These are phyloP conservation scores for Boletus coccyginus DNA, from an alignment of 768 basidiomycete species.

Conservation along the genomic window DNA sequence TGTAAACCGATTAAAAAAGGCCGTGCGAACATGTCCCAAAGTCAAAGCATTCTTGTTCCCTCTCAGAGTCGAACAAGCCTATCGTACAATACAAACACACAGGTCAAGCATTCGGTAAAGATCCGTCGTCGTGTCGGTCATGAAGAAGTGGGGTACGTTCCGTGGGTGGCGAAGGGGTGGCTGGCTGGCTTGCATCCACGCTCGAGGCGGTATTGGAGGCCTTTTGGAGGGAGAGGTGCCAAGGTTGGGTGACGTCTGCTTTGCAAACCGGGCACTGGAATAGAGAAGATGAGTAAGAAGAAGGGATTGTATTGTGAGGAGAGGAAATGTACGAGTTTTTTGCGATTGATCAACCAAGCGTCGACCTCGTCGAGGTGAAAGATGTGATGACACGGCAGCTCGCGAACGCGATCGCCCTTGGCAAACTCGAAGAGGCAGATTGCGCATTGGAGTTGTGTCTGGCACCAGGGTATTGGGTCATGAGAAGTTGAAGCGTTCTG, in stretches of 20 bases:
- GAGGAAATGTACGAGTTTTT: conserved; percentile 73
- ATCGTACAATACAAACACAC: conserved; percentile 25
- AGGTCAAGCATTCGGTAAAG: conserved; percentile 12
- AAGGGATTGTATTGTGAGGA: neutral
- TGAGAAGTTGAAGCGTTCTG: conserved; percentile 22
- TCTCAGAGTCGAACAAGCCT: neutral
- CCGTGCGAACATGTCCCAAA: conserved; percentile 8
- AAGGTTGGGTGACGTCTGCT: conserved; percentile 80
- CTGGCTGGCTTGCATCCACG: neutral
- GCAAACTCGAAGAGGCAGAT: conserved; percentile 89
- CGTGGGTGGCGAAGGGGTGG: conserved; percentile 19
- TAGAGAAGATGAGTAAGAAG: conserved; percentile 1
- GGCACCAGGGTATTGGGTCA: conserved; percentile 67
- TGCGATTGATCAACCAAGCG: conserved; percentile 87
- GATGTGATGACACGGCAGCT: conserved; percentile 91
- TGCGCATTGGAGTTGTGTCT: conserved; percentile 81
- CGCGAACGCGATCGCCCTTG: conserved; percentile 86
- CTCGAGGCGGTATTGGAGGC: conserved; percentile 1
- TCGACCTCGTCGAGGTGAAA: conserved; percentile 93
- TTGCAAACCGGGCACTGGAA: conserved; percentile 88
- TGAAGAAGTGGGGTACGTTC: conserved; percentile 36
- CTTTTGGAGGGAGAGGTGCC: conserved; percentile 24
- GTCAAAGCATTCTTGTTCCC: neutral
- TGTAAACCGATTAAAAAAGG: conserved; percentile 15
- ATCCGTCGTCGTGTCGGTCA: conserved; percentile 11